phyloP scores from a whole-genome alignment of 306 rosid genomes.

The Sophora flavescens region DNA sequence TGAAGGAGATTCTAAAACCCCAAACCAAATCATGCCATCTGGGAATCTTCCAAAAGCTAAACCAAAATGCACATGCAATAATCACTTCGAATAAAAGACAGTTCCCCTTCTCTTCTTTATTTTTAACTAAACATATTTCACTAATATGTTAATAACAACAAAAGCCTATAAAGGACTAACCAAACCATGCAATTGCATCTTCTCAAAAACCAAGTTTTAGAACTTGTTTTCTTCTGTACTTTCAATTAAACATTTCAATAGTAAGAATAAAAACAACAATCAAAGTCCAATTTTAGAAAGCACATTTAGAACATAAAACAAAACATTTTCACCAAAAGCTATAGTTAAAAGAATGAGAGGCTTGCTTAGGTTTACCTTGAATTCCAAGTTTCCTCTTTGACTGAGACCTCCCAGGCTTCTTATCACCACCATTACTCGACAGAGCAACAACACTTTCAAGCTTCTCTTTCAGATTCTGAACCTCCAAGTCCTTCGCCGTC shows the following conservation, averaged over 20 bases:
- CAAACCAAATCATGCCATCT: background rate
- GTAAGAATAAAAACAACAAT: background rate
- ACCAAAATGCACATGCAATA: constrained; percentile 41
- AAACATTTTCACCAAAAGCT: background rate
- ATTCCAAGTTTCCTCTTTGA: constrained; percentile 73
- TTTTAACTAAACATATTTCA: constrained; percentile 4
- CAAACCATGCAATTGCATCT: background rate
- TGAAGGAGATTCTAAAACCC: background rate
- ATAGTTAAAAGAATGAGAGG: background rate
- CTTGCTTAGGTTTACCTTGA: constrained; percentile 64
- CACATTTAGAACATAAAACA: constrained; percentile 30
- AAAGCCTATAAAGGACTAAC: background rate
- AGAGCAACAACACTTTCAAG: constrained; percentile 61
- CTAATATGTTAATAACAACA: background rate
- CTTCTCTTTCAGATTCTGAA: constrained; percentile 83
- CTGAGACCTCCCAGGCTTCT: constrained; percentile 69
- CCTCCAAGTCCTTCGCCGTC: constrained; percentile 80
- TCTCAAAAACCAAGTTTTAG: background rate
- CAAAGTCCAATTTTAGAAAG: background rate
- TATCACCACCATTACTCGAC: constrained; percentile 55
- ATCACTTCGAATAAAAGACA: constrained; percentile 26
- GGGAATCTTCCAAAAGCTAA: constrained; percentile 23
- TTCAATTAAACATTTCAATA: background rate
- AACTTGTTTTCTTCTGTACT: constrained; percentile 5
- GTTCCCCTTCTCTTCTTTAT: background rate